Evolutionary conservation across 1,284 basidiomycete species (phyloP).

Genomic region (Paramarasmius palmivorus): DNA sequence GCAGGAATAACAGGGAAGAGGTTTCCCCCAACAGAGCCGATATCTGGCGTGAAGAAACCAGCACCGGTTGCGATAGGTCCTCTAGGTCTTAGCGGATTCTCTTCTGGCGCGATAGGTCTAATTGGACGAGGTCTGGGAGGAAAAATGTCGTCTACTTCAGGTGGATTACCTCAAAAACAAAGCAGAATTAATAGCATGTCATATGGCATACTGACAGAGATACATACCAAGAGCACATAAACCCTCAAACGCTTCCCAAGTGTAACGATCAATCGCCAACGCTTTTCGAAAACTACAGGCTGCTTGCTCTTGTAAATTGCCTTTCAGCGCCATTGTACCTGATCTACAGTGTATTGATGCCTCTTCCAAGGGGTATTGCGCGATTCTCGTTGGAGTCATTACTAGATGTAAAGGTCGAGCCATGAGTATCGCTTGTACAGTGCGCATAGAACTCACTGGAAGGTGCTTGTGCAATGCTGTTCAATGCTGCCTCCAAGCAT

Average conservation of each 20-base stretch:
- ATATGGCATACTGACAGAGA: conserved; percentile 9
- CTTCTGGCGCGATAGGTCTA: conserved; percentile 53
- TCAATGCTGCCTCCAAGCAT: conserved; percentile 63
- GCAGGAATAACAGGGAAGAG: conserved; percentile 53
- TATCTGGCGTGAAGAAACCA: conserved; percentile 81
- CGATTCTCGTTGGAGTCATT: conserved; percentile 48
- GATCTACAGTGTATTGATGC: conserved; percentile 69
- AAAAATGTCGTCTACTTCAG: conserved; percentile 70
- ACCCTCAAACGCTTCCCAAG: conserved; percentile 95
- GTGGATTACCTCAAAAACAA: conserved; percentile 52
- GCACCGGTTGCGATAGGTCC: conserved; percentile 56
- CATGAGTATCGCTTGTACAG: conserved; percentile 11
- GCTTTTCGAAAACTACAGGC: conserved; percentile 72
- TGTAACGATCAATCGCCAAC: conserved; percentile 72
- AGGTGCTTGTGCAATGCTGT: conserved; percentile 49
- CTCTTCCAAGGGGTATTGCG: conserved; percentile 61
- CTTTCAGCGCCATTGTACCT: conserved; percentile 71
- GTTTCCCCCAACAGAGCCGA: conserved; percentile 46
- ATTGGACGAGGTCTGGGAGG: conserved; percentile 64
- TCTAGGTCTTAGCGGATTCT: conserved; percentile 39
- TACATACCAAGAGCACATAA: conserved; percentile 79
- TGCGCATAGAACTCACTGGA: conserved; percentile 46
- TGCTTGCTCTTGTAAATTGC: conserved; percentile 75
- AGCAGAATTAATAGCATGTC: conserved; percentile 18
- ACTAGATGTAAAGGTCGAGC: conserved; percentile 35